These are phyloP conservation scores for Vitis riparia DNA, from an alignment of 164 flowering plant genomes.

Conservation along the genomic window DNA sequence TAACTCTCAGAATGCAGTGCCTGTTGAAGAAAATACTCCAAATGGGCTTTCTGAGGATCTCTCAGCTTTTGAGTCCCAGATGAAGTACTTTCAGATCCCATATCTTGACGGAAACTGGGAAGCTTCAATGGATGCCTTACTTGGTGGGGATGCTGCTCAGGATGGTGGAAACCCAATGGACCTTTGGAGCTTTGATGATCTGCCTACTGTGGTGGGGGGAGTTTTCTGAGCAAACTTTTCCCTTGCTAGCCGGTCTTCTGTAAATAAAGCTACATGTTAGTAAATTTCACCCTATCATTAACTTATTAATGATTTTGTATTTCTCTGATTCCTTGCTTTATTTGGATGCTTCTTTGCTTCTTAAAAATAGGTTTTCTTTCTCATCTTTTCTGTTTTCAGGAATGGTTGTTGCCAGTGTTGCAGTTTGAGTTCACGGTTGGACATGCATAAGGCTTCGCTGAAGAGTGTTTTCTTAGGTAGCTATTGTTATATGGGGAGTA, in stretches of 20 bases:
- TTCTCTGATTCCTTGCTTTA: background rate
- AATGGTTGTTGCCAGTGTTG: slow-evolving; percentile 21
- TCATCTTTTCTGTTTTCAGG: slow-evolving; percentile 24
- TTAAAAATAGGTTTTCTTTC: background rate
- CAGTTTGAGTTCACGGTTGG: slow-evolving; percentile 6
- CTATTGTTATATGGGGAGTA: slow-evolving; percentile 16
- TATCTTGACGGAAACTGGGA: slow-evolving; percentile 72
- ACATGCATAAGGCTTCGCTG: slow-evolving; percentile 21
- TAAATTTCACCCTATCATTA: slow-evolving; percentile 12
- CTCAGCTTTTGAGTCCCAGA: slow-evolving; percentile 67
- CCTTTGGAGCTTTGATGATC: slow-evolving; percentile 88
- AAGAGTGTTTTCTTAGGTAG: slow-evolving; percentile 9
- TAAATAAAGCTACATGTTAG: slow-evolving; percentile 64
- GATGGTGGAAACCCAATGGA: slow-evolving; percentile 56
- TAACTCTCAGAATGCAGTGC: slow-evolving; percentile 22
- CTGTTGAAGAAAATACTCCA: slow-evolving; percentile 30
- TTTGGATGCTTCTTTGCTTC: background rate
- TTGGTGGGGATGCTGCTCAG: slow-evolving; percentile 56
- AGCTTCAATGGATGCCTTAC: slow-evolving; percentile 57
- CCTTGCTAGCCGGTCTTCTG: slow-evolving; percentile 30
- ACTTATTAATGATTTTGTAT: background rate
- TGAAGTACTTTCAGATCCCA: slow-evolving; percentile 70
- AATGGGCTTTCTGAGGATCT: slow-evolving; percentile 63
- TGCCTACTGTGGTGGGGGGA: slow-evolving; percentile 44
- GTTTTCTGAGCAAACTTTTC: slow-evolving; percentile 40